A percentile compares a stretch with the other conserved stretches of the same genome.
Conservation (phyloP, 2,329 filamentous ascomycete genomes). For the Onygenales sp. region DNA sequence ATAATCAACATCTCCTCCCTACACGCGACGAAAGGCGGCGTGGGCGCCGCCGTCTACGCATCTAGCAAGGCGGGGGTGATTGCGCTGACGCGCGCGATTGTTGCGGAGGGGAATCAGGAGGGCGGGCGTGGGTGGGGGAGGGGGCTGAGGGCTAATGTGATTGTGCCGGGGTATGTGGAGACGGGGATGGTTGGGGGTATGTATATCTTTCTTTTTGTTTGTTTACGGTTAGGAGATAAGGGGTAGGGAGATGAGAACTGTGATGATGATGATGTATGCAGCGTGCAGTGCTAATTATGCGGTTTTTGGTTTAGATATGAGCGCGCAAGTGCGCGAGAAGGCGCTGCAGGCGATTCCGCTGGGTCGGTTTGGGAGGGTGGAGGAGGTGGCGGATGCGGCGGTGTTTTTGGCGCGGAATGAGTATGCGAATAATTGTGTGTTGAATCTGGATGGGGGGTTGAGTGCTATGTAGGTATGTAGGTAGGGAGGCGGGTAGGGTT, state of each 20-base stretch:
- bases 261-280: too few species aligned
- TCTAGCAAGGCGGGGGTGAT: conserved; percentile 74
- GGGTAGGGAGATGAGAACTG: too few species aligned
- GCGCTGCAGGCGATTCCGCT: conserved; percentile 49
- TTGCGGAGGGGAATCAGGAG: conserved; percentile 44
- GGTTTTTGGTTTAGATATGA: conserved; percentile 31
- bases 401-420: conserved; percentile 66
- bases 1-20: conserved; percentile 79
- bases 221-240: not conserved
- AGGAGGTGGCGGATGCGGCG: conserved; percentile 74
- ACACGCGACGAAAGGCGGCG: conserved; percentile 58
- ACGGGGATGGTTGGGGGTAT: conserved; percentile 70
- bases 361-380: conserved; percentile 54
- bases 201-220: conserved; percentile 12
- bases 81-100: conserved; percentile 40
- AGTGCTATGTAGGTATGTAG: conserved; percentile 46
- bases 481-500: not conserved
- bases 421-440: conserved; percentile 78
- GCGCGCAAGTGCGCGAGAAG: conserved; percentile 18
- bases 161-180: conserved; percentile 74
- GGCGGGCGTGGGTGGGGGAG: conserved; percentile 44
- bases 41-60: conserved; percentile 64
- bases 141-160: conserved; percentile 65
- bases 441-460: conserved; percentile 78
- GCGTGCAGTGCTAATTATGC: not conserved